phyloP scores from a whole-genome alignment of 306 rosid genomes.

The Fragaria iinumae region DNA sequence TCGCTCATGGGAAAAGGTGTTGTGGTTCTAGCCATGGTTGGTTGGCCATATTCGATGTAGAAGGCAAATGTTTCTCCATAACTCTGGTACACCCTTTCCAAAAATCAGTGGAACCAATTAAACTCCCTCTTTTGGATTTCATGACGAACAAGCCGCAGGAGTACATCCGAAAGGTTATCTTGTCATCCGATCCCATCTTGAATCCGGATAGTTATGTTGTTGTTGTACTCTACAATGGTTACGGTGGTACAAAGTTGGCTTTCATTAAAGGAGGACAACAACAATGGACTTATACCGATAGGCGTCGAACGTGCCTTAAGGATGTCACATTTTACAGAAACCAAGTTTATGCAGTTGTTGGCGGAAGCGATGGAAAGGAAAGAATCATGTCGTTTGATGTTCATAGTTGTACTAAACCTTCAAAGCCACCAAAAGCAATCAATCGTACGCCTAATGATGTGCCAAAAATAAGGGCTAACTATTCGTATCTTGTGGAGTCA shows the following conservation, averaged over 20 bases:
- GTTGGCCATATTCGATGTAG: not conserved
- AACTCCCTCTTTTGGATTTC: not conserved
- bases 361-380: not conserved
- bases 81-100: constrained; percentile 5
- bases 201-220: not conserved
- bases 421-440: not conserved
- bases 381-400: not conserved
- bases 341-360: not conserved
- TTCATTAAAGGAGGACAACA: not conserved
- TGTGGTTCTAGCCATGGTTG: not conserved
- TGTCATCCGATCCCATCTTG: not conserved
- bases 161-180: not conserved
- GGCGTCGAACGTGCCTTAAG: not conserved
- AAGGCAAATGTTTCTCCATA: not conserved
- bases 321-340: not conserved
- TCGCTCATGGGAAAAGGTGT: not conserved
- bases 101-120: not conserved
- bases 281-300: not conserved
- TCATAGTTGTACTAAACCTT: not conserved
- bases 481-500: not conserved
- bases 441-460: not conserved
- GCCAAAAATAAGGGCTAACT: not conserved
- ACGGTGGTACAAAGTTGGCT: not conserved
- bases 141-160: not conserved
- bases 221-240: not conserved